Evolutionary conservation across 1,139 yeast species (phyloP), one percentile per base, ranked within the genome.

Genomic region (Yamadazyma dendronema): DNA sequence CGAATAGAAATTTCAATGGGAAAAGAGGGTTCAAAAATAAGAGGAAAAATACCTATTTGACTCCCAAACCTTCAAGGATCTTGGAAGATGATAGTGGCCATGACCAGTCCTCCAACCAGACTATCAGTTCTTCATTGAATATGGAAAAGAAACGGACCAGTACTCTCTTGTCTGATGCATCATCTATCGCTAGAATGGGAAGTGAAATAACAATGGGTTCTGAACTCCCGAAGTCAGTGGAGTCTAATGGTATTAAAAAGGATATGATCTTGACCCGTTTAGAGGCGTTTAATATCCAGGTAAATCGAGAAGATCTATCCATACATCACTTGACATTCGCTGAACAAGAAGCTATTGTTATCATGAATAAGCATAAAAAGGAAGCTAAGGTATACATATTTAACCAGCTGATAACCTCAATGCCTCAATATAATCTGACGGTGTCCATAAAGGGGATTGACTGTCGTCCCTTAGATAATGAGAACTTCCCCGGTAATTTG

Each of bases 241-340:
- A 65, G 28, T 49, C 54, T 17, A 54, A 61, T 11, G 47, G 55
- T 3, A 58, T 77, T 30, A 62, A 77, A 31, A 85, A 84, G 48
- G 95, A 87, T 54, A 72, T 83, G 54, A 79, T 83, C 14, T 62
- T 86, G 41, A 79, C 89, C 0, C 76, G 72, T 47, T 59, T 85
- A 5, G 83, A 80, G 23, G 59, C 74, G 0, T 57, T 76, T 16
- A 59, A 61, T 13, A 48, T 62, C 15, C 55, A 56, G 13, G 58
- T 59, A 6, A 54, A 60, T 19, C 42, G 55, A n/a, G 47, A 54
- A 3, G 53, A 61, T 7, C 46, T 81, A 26, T 68, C 69, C 39
- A 62, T 77, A 3, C 58, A 67, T 30, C 70, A 74, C 5, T 37
- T 82, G 6, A 49, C 56, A 3, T 77, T 66, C 47, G 72, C 72